Conservation (phyloP, 1,139 yeast species). For the Protomyces inouyei region DNA sequence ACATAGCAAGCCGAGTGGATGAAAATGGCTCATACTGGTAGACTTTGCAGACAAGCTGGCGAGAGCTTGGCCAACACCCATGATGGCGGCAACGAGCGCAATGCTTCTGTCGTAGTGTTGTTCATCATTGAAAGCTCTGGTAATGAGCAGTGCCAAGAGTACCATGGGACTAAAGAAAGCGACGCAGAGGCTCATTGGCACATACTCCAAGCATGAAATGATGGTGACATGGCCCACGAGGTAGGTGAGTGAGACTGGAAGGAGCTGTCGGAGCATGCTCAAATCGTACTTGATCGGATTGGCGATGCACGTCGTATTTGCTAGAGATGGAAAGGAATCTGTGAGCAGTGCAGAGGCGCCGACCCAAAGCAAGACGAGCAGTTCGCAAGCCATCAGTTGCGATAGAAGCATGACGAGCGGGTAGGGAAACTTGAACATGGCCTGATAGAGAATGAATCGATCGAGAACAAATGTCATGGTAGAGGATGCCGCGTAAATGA, state of each 20-base stretch:
- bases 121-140: constrained; percentile 14
- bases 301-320: not conserved
- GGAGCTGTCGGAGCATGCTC: not conserved
- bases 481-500: constrained; percentile 1
- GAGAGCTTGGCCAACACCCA: constrained; percentile 12
- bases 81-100: not conserved
- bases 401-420: constrained; percentile 4
- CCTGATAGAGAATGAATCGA: constrained; percentile 24
- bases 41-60: not conserved
- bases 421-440: constrained; percentile 22
- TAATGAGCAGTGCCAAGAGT: constrained; percentile 2
- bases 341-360: not conserved
- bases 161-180: constrained; percentile 12
- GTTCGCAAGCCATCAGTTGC: constrained; percentile 10
- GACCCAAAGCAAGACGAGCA: constrained; percentile 2
- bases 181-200: constrained; percentile 10
- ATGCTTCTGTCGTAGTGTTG: not conserved
- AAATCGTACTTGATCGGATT: not conserved
- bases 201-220: constrained; percentile 17
- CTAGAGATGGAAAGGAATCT: not conserved
- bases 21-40: not conserved
- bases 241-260: constrained; percentile 8
- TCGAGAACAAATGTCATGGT: constrained; percentile 4
- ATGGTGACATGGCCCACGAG: constrained; percentile 3
- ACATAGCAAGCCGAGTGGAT: constrained; percentile 8